Base-by-base conservation (phyloP, 805 yeast genomes). In the Ogataea glucozyma region DNA sequence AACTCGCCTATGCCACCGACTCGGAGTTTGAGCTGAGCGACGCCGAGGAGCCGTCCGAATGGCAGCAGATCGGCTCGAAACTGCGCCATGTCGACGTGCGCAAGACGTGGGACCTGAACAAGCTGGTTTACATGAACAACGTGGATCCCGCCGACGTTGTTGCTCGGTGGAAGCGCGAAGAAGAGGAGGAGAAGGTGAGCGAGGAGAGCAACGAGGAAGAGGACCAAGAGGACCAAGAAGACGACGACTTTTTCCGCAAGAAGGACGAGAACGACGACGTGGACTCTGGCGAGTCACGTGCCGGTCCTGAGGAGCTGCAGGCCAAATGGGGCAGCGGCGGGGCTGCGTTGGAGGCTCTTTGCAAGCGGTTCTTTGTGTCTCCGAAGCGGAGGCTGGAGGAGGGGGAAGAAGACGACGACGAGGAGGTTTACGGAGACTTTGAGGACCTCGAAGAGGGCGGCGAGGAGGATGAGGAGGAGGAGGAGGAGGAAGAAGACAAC, bases 61-160 rank as follows among this genome's bases (percentile, higher is more conserved):
- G 73, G 67, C 57, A 65, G 38, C 48, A 56, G 9, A 70, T 85
- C 29, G 96, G 96, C 1, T 60, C 79, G 4, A 81, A 75, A 53
- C 69, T 86, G 44, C 70, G 76, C 48, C 76, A 83, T n/a, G 51
- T 75, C 4, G 58, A 66, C 45, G 69, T 65, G 58, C 72, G 67
- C 54, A 77, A 72, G 65, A 71, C 69, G 45, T 87, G 95, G 90
- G 87, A 91, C 62, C 78, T 91, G 48, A 81, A 83, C 53, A 87
- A 85, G 57, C 67, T 91, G 43, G 69, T 93, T 4, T 91, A 93
- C 62, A 73, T 85, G 78, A 81, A 83, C 44, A 84, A 87, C 52
- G 72, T 88, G 31, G 78, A 80, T 10, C 90, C 97, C 0, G 71
- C 67, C 1, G 93, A 85, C 49, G 93, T 76, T 24, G 70, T 88